Percentiles rank a stretch among this genome's conserved stretches.
phyloP scores from a whole-genome alignment of 345 rosid genomes.

The Rhizophora mangle region DNA sequence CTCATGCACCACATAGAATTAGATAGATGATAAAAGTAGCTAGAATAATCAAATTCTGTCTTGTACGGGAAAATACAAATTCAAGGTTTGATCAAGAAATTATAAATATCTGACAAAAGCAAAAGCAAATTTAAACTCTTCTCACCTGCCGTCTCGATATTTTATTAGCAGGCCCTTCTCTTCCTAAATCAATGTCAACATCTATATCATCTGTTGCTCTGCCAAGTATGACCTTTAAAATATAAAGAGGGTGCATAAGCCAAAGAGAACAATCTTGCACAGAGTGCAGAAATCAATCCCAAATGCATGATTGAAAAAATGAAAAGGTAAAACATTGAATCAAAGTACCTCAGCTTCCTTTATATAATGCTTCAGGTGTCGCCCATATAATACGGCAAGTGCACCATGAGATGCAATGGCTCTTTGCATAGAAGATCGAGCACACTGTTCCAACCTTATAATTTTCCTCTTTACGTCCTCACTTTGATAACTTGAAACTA shows the following conservation, averaged over 20 bases:
- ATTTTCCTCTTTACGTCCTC: conserved; percentile 18
- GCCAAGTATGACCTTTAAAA: conserved; percentile 26
- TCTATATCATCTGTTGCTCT: conserved; percentile 32
- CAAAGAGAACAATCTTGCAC: conserved; percentile 2
- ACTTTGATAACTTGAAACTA: conserved; percentile 27
- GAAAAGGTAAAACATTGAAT: background rate
- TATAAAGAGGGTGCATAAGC: background rate
- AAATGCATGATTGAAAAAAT: background rate
- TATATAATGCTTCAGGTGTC: conserved; percentile 29
- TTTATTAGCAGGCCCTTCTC: conserved; percentile 34
- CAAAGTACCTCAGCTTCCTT: conserved; percentile 23
- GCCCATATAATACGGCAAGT: conserved; percentile 31
- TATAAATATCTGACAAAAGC: background rate
- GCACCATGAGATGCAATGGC: conserved; percentile 29
- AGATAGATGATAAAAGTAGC: conserved; percentile 9
- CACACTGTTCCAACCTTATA: conserved; percentile 37
- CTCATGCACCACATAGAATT: conserved; percentile 4
- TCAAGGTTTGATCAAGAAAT: background rate
- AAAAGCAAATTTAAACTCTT: background rate
- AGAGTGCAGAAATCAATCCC: background rate
- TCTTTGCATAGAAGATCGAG: conserved; percentile 27
- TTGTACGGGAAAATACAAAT: background rate
- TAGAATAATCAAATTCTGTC: background rate
- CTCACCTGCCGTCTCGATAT: conserved; percentile 35
- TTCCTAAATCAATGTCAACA: conserved; percentile 31